Conservation (phyloP, 2,329 filamentous ascomycete genomes). For the Botrytis galanthina region DNA sequence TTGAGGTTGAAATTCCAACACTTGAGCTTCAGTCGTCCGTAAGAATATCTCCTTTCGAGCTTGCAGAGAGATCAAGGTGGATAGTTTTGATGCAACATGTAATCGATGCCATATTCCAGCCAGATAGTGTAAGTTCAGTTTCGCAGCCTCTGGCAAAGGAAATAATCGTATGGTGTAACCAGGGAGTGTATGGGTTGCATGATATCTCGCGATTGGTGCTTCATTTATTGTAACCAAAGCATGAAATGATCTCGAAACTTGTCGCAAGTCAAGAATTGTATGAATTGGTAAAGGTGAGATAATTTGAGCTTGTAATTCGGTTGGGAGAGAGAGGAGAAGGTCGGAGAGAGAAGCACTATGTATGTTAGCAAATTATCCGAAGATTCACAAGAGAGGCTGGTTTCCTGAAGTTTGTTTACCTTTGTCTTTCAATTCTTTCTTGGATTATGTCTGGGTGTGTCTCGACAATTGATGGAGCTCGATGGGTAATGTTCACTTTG, state of each 20-base stretch:
- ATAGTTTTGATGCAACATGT: conserved; percentile 62
- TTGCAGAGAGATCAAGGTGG: conserved; percentile 61
- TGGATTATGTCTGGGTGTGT: conserved; percentile 33
- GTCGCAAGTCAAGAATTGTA: conserved; percentile 58
- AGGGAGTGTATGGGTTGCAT: conserved; percentile 58
- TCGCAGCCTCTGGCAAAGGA: conserved; percentile 48
- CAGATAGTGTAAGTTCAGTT: conserved; percentile 58
- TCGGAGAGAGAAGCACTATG: conserved; percentile 49
- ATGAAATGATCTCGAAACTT: conserved; percentile 59
- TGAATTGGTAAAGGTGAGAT: conserved; percentile 58
- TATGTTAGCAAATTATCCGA: background rate
- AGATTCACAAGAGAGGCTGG: background rate
- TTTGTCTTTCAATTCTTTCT: conserved; percentile 27
- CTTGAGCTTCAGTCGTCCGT: conserved; percentile 54
- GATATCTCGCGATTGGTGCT: conserved; percentile 58
- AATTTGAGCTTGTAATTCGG: conserved; percentile 62
- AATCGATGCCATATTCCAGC: conserved; percentile 65
- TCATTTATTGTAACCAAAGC: conserved; percentile 59
- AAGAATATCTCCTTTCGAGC: conserved; percentile 65
- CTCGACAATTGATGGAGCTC: conserved; percentile 33
- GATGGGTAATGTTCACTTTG: conserved; percentile 35
- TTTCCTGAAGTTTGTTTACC: conserved; percentile 27
- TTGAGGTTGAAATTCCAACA: conserved; percentile 58
- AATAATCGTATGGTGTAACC: conserved; percentile 60
- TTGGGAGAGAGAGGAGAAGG: conserved; percentile 57